Evolutionary conservation across 2,329 filamentous ascomycete genomes (phyloP).

Genomic region (Arthrobotrys conoides): DNA sequence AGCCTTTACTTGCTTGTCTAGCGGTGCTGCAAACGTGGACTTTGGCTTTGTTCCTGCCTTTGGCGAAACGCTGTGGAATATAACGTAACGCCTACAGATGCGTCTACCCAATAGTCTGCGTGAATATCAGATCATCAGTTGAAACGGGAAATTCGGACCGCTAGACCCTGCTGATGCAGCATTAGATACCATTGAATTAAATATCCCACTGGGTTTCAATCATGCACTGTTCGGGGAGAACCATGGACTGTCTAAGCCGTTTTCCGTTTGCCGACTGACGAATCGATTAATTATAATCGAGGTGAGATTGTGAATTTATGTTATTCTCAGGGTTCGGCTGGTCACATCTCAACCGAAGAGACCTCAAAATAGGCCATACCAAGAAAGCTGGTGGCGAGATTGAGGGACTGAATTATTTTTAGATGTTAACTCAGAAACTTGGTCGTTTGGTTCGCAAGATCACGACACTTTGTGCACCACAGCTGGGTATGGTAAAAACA

Average conservation of each 20-base stretch:
- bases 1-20: background rate
- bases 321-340: conserved; percentile 1
- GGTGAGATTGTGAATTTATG: background rate
- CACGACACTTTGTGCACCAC: conserved; percentile 3
- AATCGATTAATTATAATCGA: background rate
- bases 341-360: background rate
- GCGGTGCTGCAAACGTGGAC: background rate
- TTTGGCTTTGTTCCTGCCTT: background rate
- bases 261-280: conserved; percentile 30
- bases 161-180: conserved; percentile 43
- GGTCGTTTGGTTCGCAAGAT: background rate
- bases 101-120: conserved; percentile 12
- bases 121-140: conserved; percentile 32
- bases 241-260: conserved; percentile 45
- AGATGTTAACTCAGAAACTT: background rate
- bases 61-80: background rate
- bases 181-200: conserved; percentile 32
- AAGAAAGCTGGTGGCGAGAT: background rate
- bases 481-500: conserved; percentile 8
- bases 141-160: conserved; percentile 56
- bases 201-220: conserved; percentile 15
- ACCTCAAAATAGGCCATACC: background rate
- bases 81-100: background rate
- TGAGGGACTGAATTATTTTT: conserved; percentile 12
- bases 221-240: conserved; percentile 32